These are phyloP conservation scores for Solanum sejunctum DNA, from an alignment of 257 asterid genomes.

Conservation along the genomic window DNA sequence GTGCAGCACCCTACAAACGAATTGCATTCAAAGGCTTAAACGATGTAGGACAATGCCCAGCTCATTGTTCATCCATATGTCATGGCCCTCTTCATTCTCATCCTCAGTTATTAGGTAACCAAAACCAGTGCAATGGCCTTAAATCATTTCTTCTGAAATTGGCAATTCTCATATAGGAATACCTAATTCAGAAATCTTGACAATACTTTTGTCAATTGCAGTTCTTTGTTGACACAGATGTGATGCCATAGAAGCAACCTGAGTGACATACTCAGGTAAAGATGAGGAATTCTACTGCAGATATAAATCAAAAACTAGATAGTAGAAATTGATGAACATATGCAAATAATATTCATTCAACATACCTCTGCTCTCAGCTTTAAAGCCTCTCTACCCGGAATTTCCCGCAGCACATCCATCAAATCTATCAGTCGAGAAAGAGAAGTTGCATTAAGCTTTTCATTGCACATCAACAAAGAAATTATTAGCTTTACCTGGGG, in stretches of 20 bases:
- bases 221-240: slow-evolving; percentile 60
- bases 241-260: slow-evolving; percentile 95
- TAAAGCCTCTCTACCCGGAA: slow-evolving; percentile 85
- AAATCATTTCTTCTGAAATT: not conserved
- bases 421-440: slow-evolving; percentile 27
- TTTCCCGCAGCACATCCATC: slow-evolving; percentile 78
- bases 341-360: not conserved
- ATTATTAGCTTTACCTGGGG: not conserved
- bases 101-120: not conserved
- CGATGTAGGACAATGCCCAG: not conserved
- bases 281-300: not conserved
- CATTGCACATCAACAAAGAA: not conserved
- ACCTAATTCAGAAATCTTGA: slow-evolving; percentile 74
- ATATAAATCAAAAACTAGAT: not conserved
- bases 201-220: slow-evolving; percentile 44
- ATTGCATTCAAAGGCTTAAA: not conserved
- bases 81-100: not conserved
- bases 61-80: not conserved
- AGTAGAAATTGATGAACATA: not conserved
- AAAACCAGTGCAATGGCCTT: not conserved
- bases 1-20: not conserved
- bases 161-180: slow-evolving; percentile 43
- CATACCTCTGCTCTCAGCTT: slow-evolving; percentile 81
- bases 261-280: slow-evolving; percentile 2
- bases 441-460: not conserved